phyloP scores from a whole-genome alignment of 768 basidiomycete species.

The Suillus placidus region DNA sequence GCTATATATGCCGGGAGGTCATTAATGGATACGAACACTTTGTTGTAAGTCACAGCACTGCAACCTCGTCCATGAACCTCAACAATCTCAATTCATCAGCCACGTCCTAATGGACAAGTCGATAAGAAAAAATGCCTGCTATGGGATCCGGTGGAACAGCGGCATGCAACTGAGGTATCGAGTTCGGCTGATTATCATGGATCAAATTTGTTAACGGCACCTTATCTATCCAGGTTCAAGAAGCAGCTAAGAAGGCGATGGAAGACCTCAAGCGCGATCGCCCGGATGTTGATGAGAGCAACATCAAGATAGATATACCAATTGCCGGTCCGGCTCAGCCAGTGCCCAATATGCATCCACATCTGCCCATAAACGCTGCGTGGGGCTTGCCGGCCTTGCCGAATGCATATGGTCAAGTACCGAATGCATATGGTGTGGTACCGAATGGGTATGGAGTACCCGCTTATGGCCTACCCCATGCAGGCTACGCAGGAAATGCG shows the following conservation, averaged over 20 bases:
- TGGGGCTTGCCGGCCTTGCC: neutral
- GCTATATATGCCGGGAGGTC: constrained; percentile 79
- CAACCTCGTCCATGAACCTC: neutral
- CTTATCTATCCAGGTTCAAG: constrained; percentile 54
- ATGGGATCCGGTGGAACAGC: constrained; percentile 68
- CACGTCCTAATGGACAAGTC: constrained; percentile 20
- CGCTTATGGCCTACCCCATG: neutral
- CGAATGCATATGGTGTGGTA: neutral
- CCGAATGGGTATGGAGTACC: neutral
- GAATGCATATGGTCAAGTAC: neutral
- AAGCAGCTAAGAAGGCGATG: constrained; percentile 66
- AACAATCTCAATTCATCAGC: constrained; percentile 20
- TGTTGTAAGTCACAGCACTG: constrained; percentile 38
- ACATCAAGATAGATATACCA: constrained; percentile 69
- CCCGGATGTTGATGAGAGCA: constrained; percentile 63
- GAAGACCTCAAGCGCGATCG: constrained; percentile 60
- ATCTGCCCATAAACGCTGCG: neutral
- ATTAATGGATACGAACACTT: constrained; percentile 84
- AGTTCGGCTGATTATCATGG: neutral
- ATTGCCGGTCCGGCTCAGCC: constrained; percentile 34
- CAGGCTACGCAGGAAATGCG: neutral
- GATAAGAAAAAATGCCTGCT: constrained; percentile 57
- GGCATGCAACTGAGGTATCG: constrained; percentile 66
- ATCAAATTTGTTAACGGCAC: constrained; percentile 3
- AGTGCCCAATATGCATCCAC: neutral